Conservation (phyloP, 495 filamentous ascomycete genomes). For the Penicillium verhagenii region DNA sequence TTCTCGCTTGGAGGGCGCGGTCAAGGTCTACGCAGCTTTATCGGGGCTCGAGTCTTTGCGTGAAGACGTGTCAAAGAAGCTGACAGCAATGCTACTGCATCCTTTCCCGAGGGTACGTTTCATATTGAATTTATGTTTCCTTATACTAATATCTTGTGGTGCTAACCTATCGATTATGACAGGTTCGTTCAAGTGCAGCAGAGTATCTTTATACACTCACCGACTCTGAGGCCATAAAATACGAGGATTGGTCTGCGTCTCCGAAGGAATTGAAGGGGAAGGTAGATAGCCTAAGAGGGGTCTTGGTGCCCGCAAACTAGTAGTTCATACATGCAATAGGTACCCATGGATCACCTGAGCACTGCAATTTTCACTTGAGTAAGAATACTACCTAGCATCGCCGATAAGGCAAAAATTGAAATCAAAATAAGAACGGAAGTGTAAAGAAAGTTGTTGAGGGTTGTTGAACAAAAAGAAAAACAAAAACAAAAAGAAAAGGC, state of each 20-base stretch:
- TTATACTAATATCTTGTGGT: background rate
- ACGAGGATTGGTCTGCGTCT: constrained; percentile 42
- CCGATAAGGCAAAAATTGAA: too few species aligned
- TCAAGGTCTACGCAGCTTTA: constrained; percentile 74
- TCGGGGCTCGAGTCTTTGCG: constrained; percentile 37
- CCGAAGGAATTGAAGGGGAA: constrained; percentile 39
- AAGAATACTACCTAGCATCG: too few species aligned
- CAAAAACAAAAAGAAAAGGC: constrained; percentile 23
- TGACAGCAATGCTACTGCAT: constrained; percentile 60
- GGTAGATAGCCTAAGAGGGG: constrained; percentile 31
- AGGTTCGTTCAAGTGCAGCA: constrained; percentile 39
- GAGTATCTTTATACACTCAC: constrained; percentile 42
- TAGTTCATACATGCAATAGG: too few species aligned
- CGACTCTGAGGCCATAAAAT: constrained; percentile 30
- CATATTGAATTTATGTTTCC: background rate
- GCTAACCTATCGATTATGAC: background rate
- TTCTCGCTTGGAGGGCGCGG: constrained; percentile 71
- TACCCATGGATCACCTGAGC: too few species aligned
- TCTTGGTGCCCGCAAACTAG: constrained; percentile 6
- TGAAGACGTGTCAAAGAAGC: constrained; percentile 50
- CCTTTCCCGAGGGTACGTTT: constrained; percentile 59
- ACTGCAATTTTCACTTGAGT: too few species aligned
- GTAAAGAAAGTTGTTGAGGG: background rate
- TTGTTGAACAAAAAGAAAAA: background rate
- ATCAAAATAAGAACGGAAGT: background rate